A percentile compares a stretch with the other conserved stretches of the same genome.
Evolutionary conservation across 345 rosid genomes (phyloP).

Genomic region (Euphorbia peplus): DNA sequence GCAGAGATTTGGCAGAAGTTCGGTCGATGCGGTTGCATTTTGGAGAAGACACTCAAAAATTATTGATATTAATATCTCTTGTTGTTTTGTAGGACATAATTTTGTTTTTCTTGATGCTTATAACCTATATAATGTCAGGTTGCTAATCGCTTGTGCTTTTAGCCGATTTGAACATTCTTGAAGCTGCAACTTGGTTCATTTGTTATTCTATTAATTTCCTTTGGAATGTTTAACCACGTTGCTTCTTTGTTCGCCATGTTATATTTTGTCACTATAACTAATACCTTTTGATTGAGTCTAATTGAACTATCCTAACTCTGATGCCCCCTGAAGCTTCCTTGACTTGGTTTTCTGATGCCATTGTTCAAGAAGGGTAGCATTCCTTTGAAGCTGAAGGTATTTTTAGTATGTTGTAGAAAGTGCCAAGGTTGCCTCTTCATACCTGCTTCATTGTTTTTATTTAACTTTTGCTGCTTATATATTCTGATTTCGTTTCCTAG

Average conservation of each 20-base stretch:
- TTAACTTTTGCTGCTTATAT: not conserved
- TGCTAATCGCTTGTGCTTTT: conserved; percentile 28
- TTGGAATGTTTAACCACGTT: conserved; percentile 13
- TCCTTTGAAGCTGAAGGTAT: conserved; percentile 22
- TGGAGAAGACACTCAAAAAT: conserved; percentile 28
- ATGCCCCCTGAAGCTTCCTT: conserved; percentile 29
- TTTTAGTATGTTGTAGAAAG: conserved; percentile 25
- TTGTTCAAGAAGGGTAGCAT: conserved; percentile 27
- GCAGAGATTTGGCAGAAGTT: conserved; percentile 71
- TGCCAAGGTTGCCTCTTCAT: not conserved
- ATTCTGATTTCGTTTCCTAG: conserved; percentile 31
- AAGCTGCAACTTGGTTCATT: conserved; percentile 24
- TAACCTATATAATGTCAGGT: conserved; percentile 31
- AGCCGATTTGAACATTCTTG: conserved; percentile 23
- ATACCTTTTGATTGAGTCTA: conserved; percentile 15
- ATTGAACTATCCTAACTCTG: conserved; percentile 12
- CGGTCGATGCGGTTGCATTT: conserved; percentile 25
- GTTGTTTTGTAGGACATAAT: conserved; percentile 47
- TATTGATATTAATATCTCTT: conserved; percentile 33
- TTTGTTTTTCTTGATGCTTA: conserved; percentile 33
- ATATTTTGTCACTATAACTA: conserved; percentile 9
- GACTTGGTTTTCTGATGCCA: conserved; percentile 23
- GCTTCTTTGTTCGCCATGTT: conserved; percentile 16
- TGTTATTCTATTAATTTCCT: conserved; percentile 19
- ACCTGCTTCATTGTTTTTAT: not conserved